phyloP scores from a whole-genome alignment of 805 yeast genomes.

The Scheffersomyces coipomensis region DNA sequence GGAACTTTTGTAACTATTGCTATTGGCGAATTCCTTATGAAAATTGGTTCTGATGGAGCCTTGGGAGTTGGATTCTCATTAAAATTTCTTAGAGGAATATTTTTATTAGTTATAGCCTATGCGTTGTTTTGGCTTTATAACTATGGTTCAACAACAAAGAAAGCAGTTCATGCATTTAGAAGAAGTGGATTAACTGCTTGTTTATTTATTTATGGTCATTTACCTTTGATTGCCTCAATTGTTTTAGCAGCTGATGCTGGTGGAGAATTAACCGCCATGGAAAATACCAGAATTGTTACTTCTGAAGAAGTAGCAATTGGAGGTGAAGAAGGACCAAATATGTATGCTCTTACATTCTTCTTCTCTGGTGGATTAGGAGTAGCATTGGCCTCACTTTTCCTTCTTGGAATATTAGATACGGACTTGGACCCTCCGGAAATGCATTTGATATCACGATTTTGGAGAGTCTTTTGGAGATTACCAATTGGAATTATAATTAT shows the following conservation, averaged over 20 bases:
- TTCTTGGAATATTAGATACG: slow-evolving; percentile 45
- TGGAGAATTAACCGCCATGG: slow-evolving; percentile 42
- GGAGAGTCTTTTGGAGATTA: slow-evolving; percentile 39
- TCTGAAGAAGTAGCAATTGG: slow-evolving; percentile 2
- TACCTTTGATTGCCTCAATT: slow-evolving; percentile 51
- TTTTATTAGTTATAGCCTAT: slow-evolving; percentile 48
- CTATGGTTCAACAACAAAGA: slow-evolving; percentile 48
- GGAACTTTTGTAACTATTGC: slow-evolving; percentile 62
- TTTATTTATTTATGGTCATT: slow-evolving; percentile 45
- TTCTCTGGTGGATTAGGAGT: slow-evolving; percentile 55
- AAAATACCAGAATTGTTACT: slow-evolving; percentile 10
- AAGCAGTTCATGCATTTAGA: slow-evolving; percentile 55
- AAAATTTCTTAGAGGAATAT: slow-evolving; percentile 47
- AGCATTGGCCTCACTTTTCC: slow-evolving; percentile 35
- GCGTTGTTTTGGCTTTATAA: slow-evolving; percentile 52
- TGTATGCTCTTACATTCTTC: slow-evolving; percentile 45
- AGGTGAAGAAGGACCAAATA: slow-evolving; percentile 28
- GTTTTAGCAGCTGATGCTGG: slow-evolving; percentile 61
- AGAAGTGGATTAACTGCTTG: slow-evolving; percentile 45
- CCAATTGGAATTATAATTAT: slow-evolving; percentile 39
- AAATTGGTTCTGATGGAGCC: slow-evolving; percentile 48
- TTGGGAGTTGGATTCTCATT: slow-evolving; percentile 45
- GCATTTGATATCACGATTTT: slow-evolving; percentile 29
- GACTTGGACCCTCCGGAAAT: slow-evolving; percentile 37
- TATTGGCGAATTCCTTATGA: slow-evolving; percentile 60